Conservation (phyloP, 495 filamentous ascomycete genomes). For the Glonium stellatum region DNA sequence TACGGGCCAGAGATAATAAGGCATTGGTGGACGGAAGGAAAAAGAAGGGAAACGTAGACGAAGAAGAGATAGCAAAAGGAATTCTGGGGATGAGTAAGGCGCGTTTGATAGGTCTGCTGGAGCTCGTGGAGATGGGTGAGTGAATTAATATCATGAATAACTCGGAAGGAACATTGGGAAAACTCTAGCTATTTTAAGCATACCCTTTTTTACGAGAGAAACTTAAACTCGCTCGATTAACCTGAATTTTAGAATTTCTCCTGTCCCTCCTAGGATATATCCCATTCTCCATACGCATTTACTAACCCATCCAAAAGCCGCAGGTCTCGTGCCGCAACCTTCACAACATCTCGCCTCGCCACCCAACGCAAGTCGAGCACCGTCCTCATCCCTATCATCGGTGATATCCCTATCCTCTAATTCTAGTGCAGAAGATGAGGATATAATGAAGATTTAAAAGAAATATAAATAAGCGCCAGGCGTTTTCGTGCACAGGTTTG, state of each 20-base stretch:
- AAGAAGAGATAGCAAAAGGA: slow-evolving; percentile 16
- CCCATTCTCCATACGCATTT: neutral
- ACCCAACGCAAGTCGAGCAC: neutral
- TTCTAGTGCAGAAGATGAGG: neutral
- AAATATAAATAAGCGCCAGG: neutral
- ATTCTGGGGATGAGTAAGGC: slow-evolving; percentile 12
- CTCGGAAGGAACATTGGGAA: neutral
- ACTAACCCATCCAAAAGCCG: neutral
- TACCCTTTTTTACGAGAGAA: neutral
- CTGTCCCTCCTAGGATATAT: neutral
- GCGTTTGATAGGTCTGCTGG: slow-evolving; percentile 19
- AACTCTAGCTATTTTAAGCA: neutral
- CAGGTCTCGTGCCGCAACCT: neutral
- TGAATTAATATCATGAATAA: slow-evolving; percentile 1
- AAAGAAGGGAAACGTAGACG: slow-evolving; percentile 25
- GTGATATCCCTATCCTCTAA: neutral
- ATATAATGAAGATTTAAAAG: neutral
- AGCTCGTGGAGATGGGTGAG: slow-evolving; percentile 16
- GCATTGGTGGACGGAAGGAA: slow-evolving; percentile 43
- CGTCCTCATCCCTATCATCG: neutral
- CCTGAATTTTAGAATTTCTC: neutral
- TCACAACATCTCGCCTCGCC: neutral
- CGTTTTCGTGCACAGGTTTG: neutral
- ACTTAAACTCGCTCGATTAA: neutral
- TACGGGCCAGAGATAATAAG: slow-evolving; percentile 52